Base-by-base conservation (phyloP, 768 basidiomycete genomes). In the Phlegmacium glaucopus region DNA sequence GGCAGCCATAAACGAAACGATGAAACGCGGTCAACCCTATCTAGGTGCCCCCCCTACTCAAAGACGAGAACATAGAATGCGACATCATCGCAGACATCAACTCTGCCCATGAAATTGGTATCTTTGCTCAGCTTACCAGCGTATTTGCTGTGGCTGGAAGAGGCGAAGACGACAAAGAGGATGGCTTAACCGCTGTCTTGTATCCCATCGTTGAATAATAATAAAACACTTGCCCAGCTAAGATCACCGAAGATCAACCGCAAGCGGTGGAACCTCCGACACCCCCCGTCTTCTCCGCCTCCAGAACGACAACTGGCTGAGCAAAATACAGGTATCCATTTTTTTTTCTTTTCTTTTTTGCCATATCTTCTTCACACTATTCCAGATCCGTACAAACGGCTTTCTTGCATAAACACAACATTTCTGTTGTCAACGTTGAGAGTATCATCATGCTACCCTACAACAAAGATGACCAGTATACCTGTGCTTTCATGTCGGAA, bases 121-220 rank as follows among this genome's bases (percentile, higher is more conserved):
- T 97, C 5, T 96, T 98, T 59, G 94, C 94, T 2, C 95, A 98
- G 68, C 93, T 97, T 44, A 97, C 95, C 1, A 93, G 90, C 54
- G 86, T 94, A 1, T 94, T 94, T 66, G 77, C 87, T 1, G 87
- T 76, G 16, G 64, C 68, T 12, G 66, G 69, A 12, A 44, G 76
- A 60, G 79, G 76, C 7, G 83, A 80, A 37, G 83, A 82, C 37
- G 80, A 82, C 44, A 84, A 82, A 64, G 90, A 91, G 50, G 92
- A 92, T 57, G 90, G 90, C 16, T 72, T 97, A n/a, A 97, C 94
- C 6, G 93, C 90, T n/a, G 94, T 96, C 16, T 72, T 96, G 43
- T 96, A 94, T 65, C 95, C 94, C 94, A 97, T 64, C 77, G 94
- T 49, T 75, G 94, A 44, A 94, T 96, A 56, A 79, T 75, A 58